Percentiles rank a stretch among this genome's conserved stretches.
phyloP scores from a whole-genome alignment of 164 flowering plant genomes.

The Vitis cinerea region DNA sequence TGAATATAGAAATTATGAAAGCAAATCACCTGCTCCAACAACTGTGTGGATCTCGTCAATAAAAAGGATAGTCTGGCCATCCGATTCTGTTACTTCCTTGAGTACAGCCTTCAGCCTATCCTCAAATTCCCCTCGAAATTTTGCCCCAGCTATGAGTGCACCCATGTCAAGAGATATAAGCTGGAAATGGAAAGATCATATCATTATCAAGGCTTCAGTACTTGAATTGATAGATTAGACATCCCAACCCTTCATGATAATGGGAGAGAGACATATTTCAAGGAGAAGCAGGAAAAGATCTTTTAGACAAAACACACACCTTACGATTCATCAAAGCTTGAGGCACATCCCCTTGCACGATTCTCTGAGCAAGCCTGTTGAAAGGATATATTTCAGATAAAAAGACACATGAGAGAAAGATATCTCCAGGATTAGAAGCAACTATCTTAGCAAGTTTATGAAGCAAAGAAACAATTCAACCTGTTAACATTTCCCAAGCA shows the following conservation, averaged over 20 bases:
- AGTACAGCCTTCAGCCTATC: slow-evolving; percentile 97
- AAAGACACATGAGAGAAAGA: not conserved
- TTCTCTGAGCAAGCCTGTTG: slow-evolving; percentile 96
- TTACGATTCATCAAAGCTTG: slow-evolving; percentile 93
- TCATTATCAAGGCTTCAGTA: not conserved
- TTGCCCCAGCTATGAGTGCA: slow-evolving; percentile 98
- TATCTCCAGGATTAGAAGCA: not conserved
- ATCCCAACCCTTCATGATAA: not conserved
- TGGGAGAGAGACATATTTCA: not conserved
- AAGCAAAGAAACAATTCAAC: not conserved
- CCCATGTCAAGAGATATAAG: slow-evolving; percentile 99
- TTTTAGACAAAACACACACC: slow-evolving; percentile 38
- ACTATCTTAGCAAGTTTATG: too few relatives aligned
- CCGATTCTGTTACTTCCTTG: slow-evolving; percentile 91
- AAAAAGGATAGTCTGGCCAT: slow-evolving; percentile 87
- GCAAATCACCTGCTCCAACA: slow-evolving; percentile 85
- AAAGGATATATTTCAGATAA: slow-evolving; percentile 1
- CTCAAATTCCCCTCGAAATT: slow-evolving; percentile 96
- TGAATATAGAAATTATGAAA: not conserved
- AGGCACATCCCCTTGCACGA: slow-evolving; percentile 97
- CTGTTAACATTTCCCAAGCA: not conserved
- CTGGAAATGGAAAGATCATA: slow-evolving; percentile 36
- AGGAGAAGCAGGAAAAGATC: not conserved
- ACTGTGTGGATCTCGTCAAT: slow-evolving; percentile 99
- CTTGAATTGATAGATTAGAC: not conserved